A percentile compares a stretch with the other conserved stretches of the same genome.
Evolutionary conservation across 1,139 yeast species (phyloP).

Genomic region (Geotrichum siamense): DNA sequence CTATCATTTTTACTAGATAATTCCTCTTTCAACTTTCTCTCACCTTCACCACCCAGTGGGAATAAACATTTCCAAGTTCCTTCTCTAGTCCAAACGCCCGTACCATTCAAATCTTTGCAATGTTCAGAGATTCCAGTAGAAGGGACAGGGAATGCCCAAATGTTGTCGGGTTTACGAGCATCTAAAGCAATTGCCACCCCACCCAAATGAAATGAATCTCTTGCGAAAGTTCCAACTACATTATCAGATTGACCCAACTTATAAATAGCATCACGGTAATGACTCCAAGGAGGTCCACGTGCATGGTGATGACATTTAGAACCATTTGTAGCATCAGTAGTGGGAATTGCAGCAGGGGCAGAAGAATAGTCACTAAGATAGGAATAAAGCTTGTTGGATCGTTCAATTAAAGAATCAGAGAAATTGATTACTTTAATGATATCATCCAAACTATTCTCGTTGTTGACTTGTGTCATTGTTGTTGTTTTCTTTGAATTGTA

Average conservation of each 20-base stretch:
- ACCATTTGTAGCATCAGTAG: too few relatives aligned
- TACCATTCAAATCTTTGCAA: slow-evolving; percentile 59
- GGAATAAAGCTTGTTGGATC: slow-evolving; percentile 1
- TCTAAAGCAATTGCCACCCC: slow-evolving; percentile 9
- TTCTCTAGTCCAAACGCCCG: slow-evolving; percentile 64
- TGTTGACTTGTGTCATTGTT: too few relatives aligned
- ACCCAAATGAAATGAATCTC: not conserved
- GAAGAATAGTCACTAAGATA: slow-evolving; percentile 2
- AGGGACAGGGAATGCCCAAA: slow-evolving; percentile 55
- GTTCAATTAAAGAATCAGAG: not conserved
- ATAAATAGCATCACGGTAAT: not conserved
- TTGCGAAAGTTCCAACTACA: not conserved
- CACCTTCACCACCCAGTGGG: slow-evolving; percentile 37
- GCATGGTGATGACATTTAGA: not conserved
- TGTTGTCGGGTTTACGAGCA: slow-evolving; percentile 12
- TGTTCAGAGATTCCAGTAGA: slow-evolving; percentile 50
- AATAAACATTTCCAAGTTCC: slow-evolving; percentile 88
- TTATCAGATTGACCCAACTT: slow-evolving; percentile 1
- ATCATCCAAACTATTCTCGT: not conserved
- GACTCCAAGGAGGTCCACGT: not conserved
- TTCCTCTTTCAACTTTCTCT: slow-evolving; percentile 2
- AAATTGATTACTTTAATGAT: not conserved
- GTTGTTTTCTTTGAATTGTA: too few relatives aligned
- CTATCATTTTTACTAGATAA: slow-evolving; percentile 1
- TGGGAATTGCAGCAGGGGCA: too few relatives aligned